Evolutionary conservation across 2,329 filamentous ascomycete genomes (phyloP), one percentile per base, ranked within the genome.

Genomic region (Aspergillus sp.): DNA sequence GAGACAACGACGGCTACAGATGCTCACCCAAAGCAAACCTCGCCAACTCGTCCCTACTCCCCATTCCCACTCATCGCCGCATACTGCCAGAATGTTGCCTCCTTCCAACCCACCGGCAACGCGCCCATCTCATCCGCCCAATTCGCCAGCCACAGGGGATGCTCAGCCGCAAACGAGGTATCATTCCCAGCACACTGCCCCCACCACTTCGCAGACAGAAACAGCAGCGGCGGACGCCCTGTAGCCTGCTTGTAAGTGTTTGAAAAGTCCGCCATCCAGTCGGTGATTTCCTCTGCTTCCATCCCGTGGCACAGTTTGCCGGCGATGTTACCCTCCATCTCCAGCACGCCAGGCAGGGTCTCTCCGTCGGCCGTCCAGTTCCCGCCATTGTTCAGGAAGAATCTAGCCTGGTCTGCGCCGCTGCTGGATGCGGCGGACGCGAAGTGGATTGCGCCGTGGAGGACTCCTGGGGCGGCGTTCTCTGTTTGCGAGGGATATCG

Each of bases 301-400:
- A 60, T 60, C 12, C 54, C 54, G 39, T 57, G 54, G 12, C 57
- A 60, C 0, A 60, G 54, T 20, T 60, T 60, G 6, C 57, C 57
- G 3, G 53, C 49, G 40, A 60, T 54, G 42, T 60, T 60, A 11
- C 57, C 57, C 41, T 60, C 57, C 57, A 60, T 54, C 44, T 60
- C 57, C 19, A 60, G 49, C n/a, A 57, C 57, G 12, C 57, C 57
- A 3, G 57, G 57, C 2, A 60, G 44, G 11, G 54, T 57, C 7
- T 33, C 12, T 19, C 54, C 57, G 22, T 57, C 57, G 4, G 57
- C 37, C 1, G 49, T 57, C 57, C 57, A 60, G 45, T 60, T 57
- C 3, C 57, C 57, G 12, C 57, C 57, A n/a, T 60, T 34, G 13
- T 47, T 30, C 15, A 60, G 33, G 54, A 60, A 60, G 44, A 53